A percentile compares a stretch with the other conserved stretches of the same genome.
Conservation (phyloP, 169 alveolate species). For the Plasmodium gallinaceum region DNA sequence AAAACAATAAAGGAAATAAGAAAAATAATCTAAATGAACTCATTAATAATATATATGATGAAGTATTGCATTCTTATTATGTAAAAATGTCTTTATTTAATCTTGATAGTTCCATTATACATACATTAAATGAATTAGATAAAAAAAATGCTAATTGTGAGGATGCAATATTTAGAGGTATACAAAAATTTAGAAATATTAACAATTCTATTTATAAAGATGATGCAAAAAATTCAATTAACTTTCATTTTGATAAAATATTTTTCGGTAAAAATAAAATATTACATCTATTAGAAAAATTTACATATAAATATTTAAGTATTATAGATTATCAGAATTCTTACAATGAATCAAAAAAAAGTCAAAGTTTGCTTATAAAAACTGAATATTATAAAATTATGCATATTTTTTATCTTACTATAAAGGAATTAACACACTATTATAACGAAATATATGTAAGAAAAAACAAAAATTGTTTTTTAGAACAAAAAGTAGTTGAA, state of each 20-base stretch:
- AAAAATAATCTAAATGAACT: slow-evolving; percentile 27
- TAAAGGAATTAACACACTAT: slow-evolving; percentile 11
- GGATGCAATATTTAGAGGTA: not conserved
- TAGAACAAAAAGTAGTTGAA: too few relatives aligned
- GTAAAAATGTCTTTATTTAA: slow-evolving; percentile 53
- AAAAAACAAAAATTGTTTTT: not conserved
- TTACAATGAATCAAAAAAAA: not conserved
- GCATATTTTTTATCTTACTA: slow-evolving; percentile 1
- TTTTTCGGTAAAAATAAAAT: slow-evolving; percentile 27
- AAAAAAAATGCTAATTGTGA: slow-evolving; percentile 15
- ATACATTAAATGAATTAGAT: slow-evolving; percentile 17
- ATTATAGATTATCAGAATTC: not conserved
- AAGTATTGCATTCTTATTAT: slow-evolving; percentile 39
- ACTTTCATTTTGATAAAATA: not conserved
- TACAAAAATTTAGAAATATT: slow-evolving; percentile 15
- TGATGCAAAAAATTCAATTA: not conserved
- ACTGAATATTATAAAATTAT: slow-evolving; percentile 39
- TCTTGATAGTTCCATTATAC: slow-evolving; percentile 25
- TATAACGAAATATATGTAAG: not conserved
- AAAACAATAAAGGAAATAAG: not conserved
- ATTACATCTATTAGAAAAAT: slow-evolving; percentile 41
- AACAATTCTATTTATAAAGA: not conserved
- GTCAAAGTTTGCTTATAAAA: slow-evolving; percentile 12
- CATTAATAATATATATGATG: slow-evolving; percentile 56
- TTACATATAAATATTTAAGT: slow-evolving; percentile 23